A percentile compares a stretch with the other conserved stretches of the same genome.
These are phyloP conservation scores for Neofusicoccum parvum DNA, from an alignment of 2,329 filamentous ascomycete genomes.

Conservation along the genomic window DNA sequence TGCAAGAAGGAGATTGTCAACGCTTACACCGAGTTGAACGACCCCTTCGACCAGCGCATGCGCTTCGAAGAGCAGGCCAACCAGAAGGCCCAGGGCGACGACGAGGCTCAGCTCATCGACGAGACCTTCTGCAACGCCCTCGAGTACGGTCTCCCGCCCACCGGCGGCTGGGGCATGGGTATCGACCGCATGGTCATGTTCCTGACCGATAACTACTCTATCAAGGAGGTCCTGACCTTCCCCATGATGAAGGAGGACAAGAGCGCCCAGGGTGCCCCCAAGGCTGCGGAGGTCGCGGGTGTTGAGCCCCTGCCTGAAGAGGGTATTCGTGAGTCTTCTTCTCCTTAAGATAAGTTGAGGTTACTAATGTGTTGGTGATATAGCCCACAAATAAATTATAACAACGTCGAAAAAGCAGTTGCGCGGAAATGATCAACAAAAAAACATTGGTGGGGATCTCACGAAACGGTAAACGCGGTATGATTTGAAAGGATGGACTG, in stretches of 20 bases:
- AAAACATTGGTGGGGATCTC: too few relatives aligned
- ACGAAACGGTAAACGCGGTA: constrained; percentile 7
- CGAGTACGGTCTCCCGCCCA: constrained; percentile 89
- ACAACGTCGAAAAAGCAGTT: background rate
- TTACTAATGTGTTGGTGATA: background rate
- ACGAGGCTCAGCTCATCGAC: constrained; percentile 94
- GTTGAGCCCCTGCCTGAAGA: constrained; percentile 63
- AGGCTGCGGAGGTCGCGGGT: constrained; percentile 64
- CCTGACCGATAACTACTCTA: constrained; percentile 91
- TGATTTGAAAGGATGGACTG: background rate
- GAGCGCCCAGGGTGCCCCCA: constrained; percentile 42
- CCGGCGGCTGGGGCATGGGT: constrained; percentile 94
- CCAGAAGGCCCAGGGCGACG: constrained; percentile 95
- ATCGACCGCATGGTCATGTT: constrained; percentile 96
- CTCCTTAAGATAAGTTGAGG: background rate
- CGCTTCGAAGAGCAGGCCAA: constrained; percentile 92
- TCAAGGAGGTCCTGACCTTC: constrained; percentile 95
- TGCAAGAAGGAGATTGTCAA: constrained; percentile 97
- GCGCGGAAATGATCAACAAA: background rate
- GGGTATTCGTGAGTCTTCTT: constrained; percentile 51
- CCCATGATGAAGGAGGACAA: constrained; percentile 95
- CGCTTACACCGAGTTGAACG: constrained; percentile 96
- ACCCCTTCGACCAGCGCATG: constrained; percentile 90
- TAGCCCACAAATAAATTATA: constrained; percentile 20
- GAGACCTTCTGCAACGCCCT: constrained; percentile 92